Evolutionary conservation across 1,284 basidiomycete species (phyloP), one percentile per base, ranked within the genome.

Genomic region (Fistulinella cinereoalba): DNA sequence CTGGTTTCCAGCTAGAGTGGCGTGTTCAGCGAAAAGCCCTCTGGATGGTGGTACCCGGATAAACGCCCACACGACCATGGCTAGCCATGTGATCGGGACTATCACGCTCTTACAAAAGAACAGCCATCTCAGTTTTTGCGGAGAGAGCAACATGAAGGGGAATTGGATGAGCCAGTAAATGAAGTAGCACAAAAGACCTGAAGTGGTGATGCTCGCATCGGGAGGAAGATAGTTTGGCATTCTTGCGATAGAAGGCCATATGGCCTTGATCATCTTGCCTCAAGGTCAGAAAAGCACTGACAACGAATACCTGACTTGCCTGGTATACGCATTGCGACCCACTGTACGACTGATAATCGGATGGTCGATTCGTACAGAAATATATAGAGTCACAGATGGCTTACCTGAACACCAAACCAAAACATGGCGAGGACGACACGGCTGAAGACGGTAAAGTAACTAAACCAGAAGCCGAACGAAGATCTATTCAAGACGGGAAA

Each of bases 401-500:
- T 31, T 18, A 73, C 75, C 66, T 75, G 75, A 25, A 74, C 70
- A 16, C 73, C 73, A 23, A 79, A 76, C 81, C 81, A 83, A 68
- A 83, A 76, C 70, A 78, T 75, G 37, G 81, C 75, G 19, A 83
- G 68, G 29, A 81, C 67, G 44, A 79, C 72, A 23, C 82, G 75
- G 40, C 79, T 81, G 53, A 85, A 62, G 46, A 85, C 76, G 25
- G 77, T 77, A 58, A 81, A 81, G 54, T 78, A 77, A 54, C 75
- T 75, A 59, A 83, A 76, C 67, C 76, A 81, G 65, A 81, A 83
- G 1, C 83, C 82, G 52, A 79, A 85, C 0, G 77, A 79, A 4
- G 79, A 78, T 11, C 83, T 71, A 44, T 79, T 77, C n/a, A 83
- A 69, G 44, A 85, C 72, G 0, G 83, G 78, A 61, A 84, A 85